A percentile compares a stretch with the other conserved stretches of the same genome.
phyloP scores from a whole-genome alignment of 257 asterid species.

The Cinchona pubescens region DNA sequence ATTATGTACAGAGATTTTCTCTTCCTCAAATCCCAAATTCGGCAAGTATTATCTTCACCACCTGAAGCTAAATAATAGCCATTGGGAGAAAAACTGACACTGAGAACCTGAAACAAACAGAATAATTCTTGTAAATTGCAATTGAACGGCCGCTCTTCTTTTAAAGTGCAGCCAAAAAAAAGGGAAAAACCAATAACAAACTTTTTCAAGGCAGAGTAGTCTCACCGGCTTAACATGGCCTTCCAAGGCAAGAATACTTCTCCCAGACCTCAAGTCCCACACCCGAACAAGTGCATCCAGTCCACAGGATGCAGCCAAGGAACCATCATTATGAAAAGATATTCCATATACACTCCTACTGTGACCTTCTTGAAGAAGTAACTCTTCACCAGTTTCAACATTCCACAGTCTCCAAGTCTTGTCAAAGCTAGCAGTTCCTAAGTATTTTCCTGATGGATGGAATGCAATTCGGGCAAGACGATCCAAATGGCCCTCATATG shows the following conservation, averaged over 20 bases:
- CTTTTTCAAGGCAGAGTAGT: slow-evolving; percentile 19
- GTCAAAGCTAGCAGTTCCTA: slow-evolving; percentile 92
- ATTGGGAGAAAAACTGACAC: slow-evolving; percentile 83
- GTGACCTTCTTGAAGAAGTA: slow-evolving; percentile 98
- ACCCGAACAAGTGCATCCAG: slow-evolving; percentile 90
- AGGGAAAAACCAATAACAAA: slow-evolving; percentile 2
- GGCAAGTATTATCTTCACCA: slow-evolving; percentile 95
- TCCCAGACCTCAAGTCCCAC: slow-evolving; percentile 94
- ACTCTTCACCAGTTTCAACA: slow-evolving; percentile 90
- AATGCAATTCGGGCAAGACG: slow-evolving; percentile 91
- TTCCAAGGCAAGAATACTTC: slow-evolving; percentile 82
- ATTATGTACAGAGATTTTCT: slow-evolving; percentile 64
- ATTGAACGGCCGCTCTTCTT: not conserved
- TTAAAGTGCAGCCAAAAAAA: not conserved
- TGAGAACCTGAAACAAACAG: slow-evolving; percentile 55
- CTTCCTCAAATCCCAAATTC: slow-evolving; percentile 93
- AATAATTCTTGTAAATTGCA: not conserved
- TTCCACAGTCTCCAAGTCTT: slow-evolving; percentile 97
- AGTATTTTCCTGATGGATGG: slow-evolving; percentile 88
- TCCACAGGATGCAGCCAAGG: slow-evolving; percentile 93
- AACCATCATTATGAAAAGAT: slow-evolving; percentile 81
- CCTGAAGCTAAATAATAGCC: slow-evolving; percentile 96
- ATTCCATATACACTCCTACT: slow-evolving; percentile 93
- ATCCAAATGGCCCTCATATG: slow-evolving; percentile 85
- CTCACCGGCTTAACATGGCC: slow-evolving; percentile 96